A percentile compares a stretch with the other conserved stretches of the same genome.
Conservation (phyloP, 176 grass and related monocot genomes). For the Triticum dicoccoides region DNA sequence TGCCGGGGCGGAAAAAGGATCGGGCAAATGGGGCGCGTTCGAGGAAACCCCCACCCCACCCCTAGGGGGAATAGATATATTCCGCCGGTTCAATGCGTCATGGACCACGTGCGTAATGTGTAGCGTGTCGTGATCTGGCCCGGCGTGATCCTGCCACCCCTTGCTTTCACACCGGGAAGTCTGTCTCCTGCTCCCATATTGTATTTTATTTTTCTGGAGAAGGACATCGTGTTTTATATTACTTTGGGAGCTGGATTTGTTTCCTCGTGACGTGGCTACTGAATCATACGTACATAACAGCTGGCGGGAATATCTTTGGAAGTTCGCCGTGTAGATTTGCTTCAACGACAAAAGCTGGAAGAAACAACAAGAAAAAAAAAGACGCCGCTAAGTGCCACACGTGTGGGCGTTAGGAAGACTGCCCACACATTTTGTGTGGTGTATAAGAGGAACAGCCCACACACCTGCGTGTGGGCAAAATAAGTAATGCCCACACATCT, state of each 20-base stretch:
- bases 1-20: background rate
- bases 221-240: background rate
- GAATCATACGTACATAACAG: no score
- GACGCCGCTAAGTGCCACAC: no score
- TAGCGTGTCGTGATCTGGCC: background rate
- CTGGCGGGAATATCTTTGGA: background rate
- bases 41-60: no score
- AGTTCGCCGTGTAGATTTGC: background rate
- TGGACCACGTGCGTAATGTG: conserved; percentile 41
- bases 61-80: background rate
- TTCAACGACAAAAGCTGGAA: no score
- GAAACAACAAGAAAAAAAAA: no score
- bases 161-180: background rate
- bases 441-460: no score
- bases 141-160: background rate
- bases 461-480: no score
- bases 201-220: background rate
- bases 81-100: background rate
- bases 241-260: background rate
- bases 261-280: background rate
- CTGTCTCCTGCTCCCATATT: background rate
- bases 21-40: background rate
- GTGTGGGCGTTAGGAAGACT: no score
- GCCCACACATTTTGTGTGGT: no score
- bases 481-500: no score